Percentiles rank a stretch among this genome's conserved stretches.
phyloP scores from a whole-genome alignment of 2,329 filamentous ascomycete genomes.

The Setomelanomma holmii region DNA sequence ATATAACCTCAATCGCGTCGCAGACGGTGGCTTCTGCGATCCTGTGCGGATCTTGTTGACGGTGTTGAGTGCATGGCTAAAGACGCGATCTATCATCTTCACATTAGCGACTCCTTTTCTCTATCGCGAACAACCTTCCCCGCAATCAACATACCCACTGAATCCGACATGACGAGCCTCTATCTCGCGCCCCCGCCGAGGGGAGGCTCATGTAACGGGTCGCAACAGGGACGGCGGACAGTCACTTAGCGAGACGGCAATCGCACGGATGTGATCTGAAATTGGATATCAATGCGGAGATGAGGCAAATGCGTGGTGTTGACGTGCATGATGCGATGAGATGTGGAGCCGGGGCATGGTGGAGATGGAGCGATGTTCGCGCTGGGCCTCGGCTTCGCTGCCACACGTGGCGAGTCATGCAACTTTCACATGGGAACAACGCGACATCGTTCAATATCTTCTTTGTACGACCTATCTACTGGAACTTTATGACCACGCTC shows the following conservation, averaged over 20 bases:
- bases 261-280: not conserved
- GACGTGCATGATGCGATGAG: slow-evolving; percentile 23
- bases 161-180: slow-evolving; percentile 48
- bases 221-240: not conserved
- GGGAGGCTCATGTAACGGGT: slow-evolving; percentile 17
- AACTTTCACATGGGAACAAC: slow-evolving; percentile 6
- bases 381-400: slow-evolving; percentile 3
- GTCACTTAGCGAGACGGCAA: not conserved
- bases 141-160: slow-evolving; percentile 44
- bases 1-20: slow-evolving; percentile 89
- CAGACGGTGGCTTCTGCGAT: slow-evolving; percentile 82
- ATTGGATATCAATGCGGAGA: not conserved
- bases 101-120: slow-evolving; percentile 2
- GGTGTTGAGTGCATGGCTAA: slow-evolving; percentile 97
- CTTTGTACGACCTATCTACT: slow-evolving; percentile 1
- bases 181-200: slow-evolving; percentile 25
- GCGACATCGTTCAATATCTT: not conserved
- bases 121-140: slow-evolving; percentile 8
- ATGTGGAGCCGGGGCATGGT: slow-evolving; percentile 17
- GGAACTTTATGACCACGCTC: slow-evolving; percentile 14
- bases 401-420: slow-evolving; percentile 7
- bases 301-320: not conserved
- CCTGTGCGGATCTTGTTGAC: slow-evolving; percentile 98
- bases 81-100: slow-evolving; percentile 79
- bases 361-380: slow-evolving; percentile 1